Evolutionary conservation across 2,329 filamentous ascomycete genomes (phyloP).

Genomic region (Phoma sp.): DNA sequence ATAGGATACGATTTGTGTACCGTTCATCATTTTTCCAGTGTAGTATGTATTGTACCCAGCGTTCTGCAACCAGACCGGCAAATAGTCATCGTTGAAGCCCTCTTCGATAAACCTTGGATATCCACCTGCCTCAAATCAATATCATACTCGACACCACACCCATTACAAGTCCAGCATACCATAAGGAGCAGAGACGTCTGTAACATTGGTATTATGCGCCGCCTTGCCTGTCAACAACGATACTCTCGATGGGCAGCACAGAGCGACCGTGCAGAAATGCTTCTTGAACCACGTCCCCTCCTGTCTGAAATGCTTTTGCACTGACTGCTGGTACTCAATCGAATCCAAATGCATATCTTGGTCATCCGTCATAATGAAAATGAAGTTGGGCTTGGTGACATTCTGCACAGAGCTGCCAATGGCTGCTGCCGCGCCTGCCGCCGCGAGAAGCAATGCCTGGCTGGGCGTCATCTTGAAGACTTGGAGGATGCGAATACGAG

Average conservation of each 20-base stretch:
- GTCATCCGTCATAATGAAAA: constrained; percentile 73
- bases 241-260: constrained; percentile 72
- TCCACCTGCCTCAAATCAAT: constrained; percentile 48
- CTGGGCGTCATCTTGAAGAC: constrained; percentile 9
- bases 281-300: constrained; percentile 65
- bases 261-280: constrained; percentile 70
- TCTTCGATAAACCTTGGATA: constrained; percentile 71
- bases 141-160: neutral
- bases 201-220: constrained; percentile 75
- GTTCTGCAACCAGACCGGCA: constrained; percentile 73
- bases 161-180: constrained; percentile 42
- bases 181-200: constrained; percentile 61
- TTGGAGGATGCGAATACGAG: neutral
- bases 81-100: constrained; percentile 70
- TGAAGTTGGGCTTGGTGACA: constrained; percentile 56
- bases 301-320: constrained; percentile 62
- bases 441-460: constrained; percentile 14
- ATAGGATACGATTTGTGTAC: neutral
- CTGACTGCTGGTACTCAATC: constrained; percentile 64
- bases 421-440: constrained; percentile 7
- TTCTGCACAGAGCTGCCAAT: neutral
- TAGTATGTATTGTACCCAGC: constrained; percentile 75
- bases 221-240: constrained; percentile 69
- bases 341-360: constrained; percentile 69
- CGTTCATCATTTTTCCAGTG: constrained; percentile 74